phyloP scores from a whole-genome alignment of 164 flowering plant genomes.

The Annona squamosa region DNA sequence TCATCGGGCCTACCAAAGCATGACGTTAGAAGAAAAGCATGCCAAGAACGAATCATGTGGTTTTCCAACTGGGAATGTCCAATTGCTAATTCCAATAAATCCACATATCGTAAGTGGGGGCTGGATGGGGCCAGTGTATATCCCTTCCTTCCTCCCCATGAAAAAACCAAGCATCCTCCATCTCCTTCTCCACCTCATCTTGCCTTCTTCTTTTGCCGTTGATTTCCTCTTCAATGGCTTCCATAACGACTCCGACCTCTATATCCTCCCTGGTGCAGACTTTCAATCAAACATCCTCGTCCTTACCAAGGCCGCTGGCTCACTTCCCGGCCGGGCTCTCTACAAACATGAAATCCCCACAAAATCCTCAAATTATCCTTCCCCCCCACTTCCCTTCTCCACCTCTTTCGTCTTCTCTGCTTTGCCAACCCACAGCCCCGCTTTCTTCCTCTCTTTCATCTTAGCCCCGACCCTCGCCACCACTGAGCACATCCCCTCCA shows the following conservation, averaged over 20 bases:
- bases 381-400: constrained; percentile 21
- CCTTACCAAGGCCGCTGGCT: constrained; percentile 22
- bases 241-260: constrained; percentile 15
- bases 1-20: too few relatives aligned
- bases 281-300: constrained; percentile 17
- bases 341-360: constrained; percentile 24
- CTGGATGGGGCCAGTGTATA: too few relatives aligned
- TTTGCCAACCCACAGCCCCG: constrained; percentile 19
- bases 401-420: constrained; percentile 40
- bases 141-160: neutral
- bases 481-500: constrained; percentile 19
- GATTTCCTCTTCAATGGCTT: constrained; percentile 31
- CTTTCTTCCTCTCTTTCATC: constrained; percentile 33
- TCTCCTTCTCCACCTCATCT: neutral
- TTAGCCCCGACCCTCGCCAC: constrained; percentile 22
- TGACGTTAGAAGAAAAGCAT: too few relatives aligned
- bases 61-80: too few relatives aligned
- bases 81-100: too few relatives aligned
- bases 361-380: constrained; percentile 12
- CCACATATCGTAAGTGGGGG: too few relatives aligned
- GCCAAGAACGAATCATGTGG: too few relatives aligned
- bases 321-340: constrained; percentile 27
- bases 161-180: neutral
- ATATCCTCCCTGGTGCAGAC: constrained; percentile 14
- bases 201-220: neutral